Conservation (phyloP, 495 filamentous ascomycete genomes). For the Talaromyces trachyspermus region DNA sequence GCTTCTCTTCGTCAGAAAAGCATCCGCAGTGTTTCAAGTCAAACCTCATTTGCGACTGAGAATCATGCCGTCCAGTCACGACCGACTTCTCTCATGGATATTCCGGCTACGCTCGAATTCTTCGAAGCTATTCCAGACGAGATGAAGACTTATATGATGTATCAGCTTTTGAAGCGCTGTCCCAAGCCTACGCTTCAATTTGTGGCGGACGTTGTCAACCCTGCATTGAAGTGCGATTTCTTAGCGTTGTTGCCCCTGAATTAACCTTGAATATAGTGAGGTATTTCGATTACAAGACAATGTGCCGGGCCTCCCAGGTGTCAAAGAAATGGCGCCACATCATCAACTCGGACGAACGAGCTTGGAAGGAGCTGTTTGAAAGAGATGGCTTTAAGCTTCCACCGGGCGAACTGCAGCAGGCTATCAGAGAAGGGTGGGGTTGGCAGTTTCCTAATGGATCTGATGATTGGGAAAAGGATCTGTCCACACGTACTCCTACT, state of each 20-base stretch:
- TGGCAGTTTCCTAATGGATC: constrained; percentile 81
- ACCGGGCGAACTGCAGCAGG: constrained; percentile 75
- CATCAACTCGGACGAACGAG: constrained; percentile 84
- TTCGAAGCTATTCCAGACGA: constrained; percentile 86
- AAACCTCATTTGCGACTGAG: constrained; percentile 4
- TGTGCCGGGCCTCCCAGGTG: constrained; percentile 88
- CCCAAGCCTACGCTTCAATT: constrained; percentile 84
- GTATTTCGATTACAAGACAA: constrained; percentile 77
- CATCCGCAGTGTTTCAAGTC: constrained; percentile 2
- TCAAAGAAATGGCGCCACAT: constrained; percentile 90
- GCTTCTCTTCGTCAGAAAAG: constrained; percentile 18
- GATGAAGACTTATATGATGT: constrained; percentile 92
- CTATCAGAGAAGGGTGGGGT: constrained; percentile 95
- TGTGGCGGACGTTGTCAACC: constrained; percentile 88
- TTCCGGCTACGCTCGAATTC: constrained; percentile 74
- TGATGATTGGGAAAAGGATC: constrained; percentile 72
- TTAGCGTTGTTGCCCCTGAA: constrained; percentile 75
- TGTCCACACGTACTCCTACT: constrained; percentile 47
- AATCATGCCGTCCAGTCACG: constrained; percentile 13
- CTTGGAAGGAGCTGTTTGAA: constrained; percentile 92
- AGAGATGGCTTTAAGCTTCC: constrained; percentile 71
- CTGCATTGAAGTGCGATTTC: constrained; percentile 94
- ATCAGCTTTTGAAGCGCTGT: constrained; percentile 83
- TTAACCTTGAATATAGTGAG: constrained; percentile 81
- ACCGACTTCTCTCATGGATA: constrained; percentile 56